Percentiles rank a stretch among this genome's conserved stretches.
Conservation (phyloP, 768 basidiomycete genomes). For the Lentinula sp. region DNA sequence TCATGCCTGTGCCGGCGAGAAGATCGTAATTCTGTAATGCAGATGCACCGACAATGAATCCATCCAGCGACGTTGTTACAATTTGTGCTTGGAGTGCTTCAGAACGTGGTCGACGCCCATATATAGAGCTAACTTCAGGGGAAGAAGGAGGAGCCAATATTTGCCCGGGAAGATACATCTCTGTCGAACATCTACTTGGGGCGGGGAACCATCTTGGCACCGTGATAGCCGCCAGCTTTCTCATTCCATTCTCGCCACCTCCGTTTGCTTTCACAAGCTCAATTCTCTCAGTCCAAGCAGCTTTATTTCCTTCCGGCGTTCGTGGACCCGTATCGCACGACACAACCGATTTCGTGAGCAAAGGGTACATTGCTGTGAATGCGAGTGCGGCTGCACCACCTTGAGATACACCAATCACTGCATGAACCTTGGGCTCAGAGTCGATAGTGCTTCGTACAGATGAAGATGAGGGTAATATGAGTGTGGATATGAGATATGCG, state of each 20-base stretch:
- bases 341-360: constrained; percentile 32
- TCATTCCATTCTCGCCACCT: constrained; percentile 28
- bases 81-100: constrained; percentile 13
- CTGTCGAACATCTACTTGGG: constrained; percentile 22
- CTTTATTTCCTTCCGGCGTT: constrained; percentile 38
- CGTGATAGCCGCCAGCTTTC: constrained; percentile 32
- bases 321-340: constrained; percentile 41
- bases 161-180: constrained; percentile 8
- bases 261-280: constrained; percentile 20
- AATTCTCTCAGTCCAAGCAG: constrained; percentile 45
- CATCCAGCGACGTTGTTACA: constrained; percentile 29
- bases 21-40: constrained; percentile 42
- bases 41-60: constrained; percentile 40
- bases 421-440: constrained; percentile 27
- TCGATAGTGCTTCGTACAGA: neutral
- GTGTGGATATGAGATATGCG: constrained; percentile 25
- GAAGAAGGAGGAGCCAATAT: constrained; percentile 13
- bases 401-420: constrained; percentile 48
- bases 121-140: constrained; percentile 26
- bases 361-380: constrained; percentile 31
- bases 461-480: constrained; percentile 20
- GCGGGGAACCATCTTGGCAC: constrained; percentile 45
- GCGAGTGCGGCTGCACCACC: constrained; percentile 47
- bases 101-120: constrained; percentile 1
- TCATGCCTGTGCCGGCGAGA: constrained; percentile 12